phyloP scores from a whole-genome alignment of 345 rosid genomes.

The Salix suchowensis region DNA sequence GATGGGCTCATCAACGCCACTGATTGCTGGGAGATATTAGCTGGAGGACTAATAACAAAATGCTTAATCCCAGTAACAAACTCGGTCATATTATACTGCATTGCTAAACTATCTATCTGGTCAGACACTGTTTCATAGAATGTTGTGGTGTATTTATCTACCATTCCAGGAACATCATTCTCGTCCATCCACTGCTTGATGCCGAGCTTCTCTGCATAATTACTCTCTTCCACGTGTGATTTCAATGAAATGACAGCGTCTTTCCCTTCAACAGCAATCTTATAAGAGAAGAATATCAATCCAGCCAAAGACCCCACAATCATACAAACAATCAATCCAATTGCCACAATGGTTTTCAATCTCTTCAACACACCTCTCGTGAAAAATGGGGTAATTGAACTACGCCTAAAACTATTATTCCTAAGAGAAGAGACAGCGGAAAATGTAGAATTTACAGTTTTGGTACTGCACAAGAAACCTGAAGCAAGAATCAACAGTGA shows the following conservation, averaged over 20 bases:
- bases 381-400: conserved; percentile 55
- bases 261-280: conserved; percentile 92
- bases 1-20: conserved; percentile 54
- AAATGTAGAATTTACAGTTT: conserved; percentile 57
- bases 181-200: conserved; percentile 90
- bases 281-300: conserved; percentile 75
- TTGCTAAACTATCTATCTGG: conserved; percentile 75
- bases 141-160: conserved; percentile 63
- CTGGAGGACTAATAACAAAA: conserved; percentile 54
- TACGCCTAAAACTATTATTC: conserved; percentile 60
- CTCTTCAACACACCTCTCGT: conserved; percentile 73
- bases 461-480: conserved; percentile 62
- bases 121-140: conserved; percentile 66
- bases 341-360: conserved; percentile 66
- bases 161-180: conserved; percentile 87
- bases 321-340: conserved; percentile 83
- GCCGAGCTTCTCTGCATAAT: conserved; percentile 85
- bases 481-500: conserved; percentile 56
- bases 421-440: conserved; percentile 67
- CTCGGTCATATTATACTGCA: conserved; percentile 93
- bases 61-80: conserved; percentile 82
- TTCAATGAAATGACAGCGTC: conserved; percentile 73
- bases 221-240: conserved; percentile 75
- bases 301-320: conserved; percentile 67
- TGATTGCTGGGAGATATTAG: conserved; percentile 43